These are phyloP conservation scores for Dendrobium chrysotoxum DNA, from an alignment of 106 monocot species.

Conservation along the genomic window DNA sequence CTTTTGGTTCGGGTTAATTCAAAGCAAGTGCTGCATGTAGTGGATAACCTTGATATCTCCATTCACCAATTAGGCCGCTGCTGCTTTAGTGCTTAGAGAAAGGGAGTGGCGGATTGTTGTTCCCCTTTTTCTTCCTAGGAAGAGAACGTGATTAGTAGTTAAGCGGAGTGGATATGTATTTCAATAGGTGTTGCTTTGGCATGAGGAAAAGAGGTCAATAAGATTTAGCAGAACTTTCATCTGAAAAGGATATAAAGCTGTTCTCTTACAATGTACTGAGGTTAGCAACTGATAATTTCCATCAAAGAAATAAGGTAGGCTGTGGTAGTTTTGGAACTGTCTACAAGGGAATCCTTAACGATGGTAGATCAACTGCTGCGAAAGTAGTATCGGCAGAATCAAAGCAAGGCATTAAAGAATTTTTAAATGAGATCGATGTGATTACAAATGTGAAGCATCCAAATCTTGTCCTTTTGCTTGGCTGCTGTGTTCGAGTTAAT, in stretches of 20 bases:
- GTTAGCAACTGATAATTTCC: slow-evolving; percentile 36
- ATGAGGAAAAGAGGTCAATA: no score
- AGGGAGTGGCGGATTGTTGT: no score
- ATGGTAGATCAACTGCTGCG: slow-evolving; percentile 39
- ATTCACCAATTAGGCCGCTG: no score
- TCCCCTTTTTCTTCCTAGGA: no score
- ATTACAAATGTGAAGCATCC: slow-evolving; percentile 51
- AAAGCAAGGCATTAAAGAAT: slow-evolving; percentile 50
- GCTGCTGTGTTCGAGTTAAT: slow-evolving; percentile 39
- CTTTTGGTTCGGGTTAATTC: no score
- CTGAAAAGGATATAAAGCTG: slow-evolving; percentile 27
- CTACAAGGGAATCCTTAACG: slow-evolving; percentile 41
- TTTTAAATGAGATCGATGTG: slow-evolving; percentile 51
- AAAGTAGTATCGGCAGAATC: slow-evolving; percentile 57
- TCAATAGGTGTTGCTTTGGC: no score
- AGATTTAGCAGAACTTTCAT: slow-evolving; percentile 13
- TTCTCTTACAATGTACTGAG: slow-evolving; percentile 34
- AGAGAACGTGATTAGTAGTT: no score
- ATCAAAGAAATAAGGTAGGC: slow-evolving; percentile 31
- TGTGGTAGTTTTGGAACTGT: slow-evolving; percentile 44
- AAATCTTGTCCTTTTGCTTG: slow-evolving; percentile 55
- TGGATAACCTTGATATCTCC: no score
- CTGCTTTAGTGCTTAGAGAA: no score
- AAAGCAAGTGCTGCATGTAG: no score
- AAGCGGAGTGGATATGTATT: no score